Conservation (phyloP, 2,329 filamentous ascomycete species). For the Verticillium nubilum region DNA sequence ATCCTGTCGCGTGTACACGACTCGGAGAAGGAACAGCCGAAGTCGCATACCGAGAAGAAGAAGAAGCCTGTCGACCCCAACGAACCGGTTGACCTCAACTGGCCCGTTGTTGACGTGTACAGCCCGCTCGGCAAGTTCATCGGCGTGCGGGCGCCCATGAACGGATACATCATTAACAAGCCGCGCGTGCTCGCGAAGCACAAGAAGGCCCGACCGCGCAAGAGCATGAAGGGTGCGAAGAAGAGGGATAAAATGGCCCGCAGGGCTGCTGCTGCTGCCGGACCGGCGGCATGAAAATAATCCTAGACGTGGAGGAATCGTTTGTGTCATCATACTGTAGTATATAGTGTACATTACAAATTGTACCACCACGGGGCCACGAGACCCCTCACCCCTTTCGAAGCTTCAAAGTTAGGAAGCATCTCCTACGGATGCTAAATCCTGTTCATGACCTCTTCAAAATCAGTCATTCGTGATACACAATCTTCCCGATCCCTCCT, state of each 20-base stretch:
- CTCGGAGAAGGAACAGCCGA: conserved; percentile 8
- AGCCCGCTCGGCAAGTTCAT: conserved; percentile 80
- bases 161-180: conserved; percentile 62
- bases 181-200: conserved; percentile 43
- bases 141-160: conserved; percentile 60
- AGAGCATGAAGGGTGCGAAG: conserved; percentile 63
- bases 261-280: conserved; percentile 4
- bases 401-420: not conserved
- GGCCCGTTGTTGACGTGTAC: conserved; percentile 78
- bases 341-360: not conserved
- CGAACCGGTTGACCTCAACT: conserved; percentile 29
- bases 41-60: conserved; percentile 4
- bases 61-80: conserved; percentile 6
- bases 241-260: conserved; percentile 41
- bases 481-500: not conserved
- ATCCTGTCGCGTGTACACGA: conserved; percentile 2
- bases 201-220: conserved; percentile 53
- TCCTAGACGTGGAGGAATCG: too few relatives aligned
- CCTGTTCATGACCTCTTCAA: not conserved
- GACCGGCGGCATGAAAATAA: not conserved
- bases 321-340: not conserved
- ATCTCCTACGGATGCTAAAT: not conserved
- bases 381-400: not conserved
- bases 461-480: not conserved
- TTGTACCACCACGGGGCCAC: not conserved